Evolutionary conservation across 306 rosid species (phyloP), one percentile per base, ranked within the genome.

Genomic region (Dicorynia guianensis): DNA sequence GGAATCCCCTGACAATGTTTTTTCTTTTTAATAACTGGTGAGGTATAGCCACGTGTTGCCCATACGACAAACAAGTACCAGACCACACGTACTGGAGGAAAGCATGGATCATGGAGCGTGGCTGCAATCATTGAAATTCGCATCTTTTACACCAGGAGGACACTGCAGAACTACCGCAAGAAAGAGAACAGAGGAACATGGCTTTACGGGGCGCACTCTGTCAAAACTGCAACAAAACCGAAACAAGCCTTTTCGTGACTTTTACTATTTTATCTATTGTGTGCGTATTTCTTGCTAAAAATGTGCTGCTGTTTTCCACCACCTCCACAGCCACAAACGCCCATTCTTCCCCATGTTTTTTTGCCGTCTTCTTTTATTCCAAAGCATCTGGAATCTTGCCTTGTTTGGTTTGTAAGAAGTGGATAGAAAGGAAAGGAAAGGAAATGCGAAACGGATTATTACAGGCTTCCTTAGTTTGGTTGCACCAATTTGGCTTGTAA

Each of bases 111-210:
- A 49, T 34, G 73, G 17, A 50, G 61, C 48, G 18, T 50, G 46
- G 46, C n/a, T 34, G 60, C 47, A 68, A 50, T 49, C 11, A 49
- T 68, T 49, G 61, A 68, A 50, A 20, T 61, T n/a, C 72, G 10
- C 17, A 10, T 17, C 58, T 33, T 58, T 58, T 58, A 11, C 63
- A 57, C 30, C 63, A 33, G 12, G 17, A 57, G 12, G 11, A 33
- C 15, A 12, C 61, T 4, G 5, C 11, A 9, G 7, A 25, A 25
- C 30, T 25, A 25, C 30, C 30, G 30, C 1, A 25, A 25, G 30
- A 2, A 25, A 2, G 30, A 25, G 30, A 25, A 25, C 30, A 25
- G 30, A n/a, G 30, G 30, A 46, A 46, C 52, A 46, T 1, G 52
- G 52, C 49, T 44, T 44, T 44, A 44, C 8, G 46, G 9, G 11